Base-by-base conservation (phyloP, 345 rosid genomes). In the Salix caprea region DNA sequence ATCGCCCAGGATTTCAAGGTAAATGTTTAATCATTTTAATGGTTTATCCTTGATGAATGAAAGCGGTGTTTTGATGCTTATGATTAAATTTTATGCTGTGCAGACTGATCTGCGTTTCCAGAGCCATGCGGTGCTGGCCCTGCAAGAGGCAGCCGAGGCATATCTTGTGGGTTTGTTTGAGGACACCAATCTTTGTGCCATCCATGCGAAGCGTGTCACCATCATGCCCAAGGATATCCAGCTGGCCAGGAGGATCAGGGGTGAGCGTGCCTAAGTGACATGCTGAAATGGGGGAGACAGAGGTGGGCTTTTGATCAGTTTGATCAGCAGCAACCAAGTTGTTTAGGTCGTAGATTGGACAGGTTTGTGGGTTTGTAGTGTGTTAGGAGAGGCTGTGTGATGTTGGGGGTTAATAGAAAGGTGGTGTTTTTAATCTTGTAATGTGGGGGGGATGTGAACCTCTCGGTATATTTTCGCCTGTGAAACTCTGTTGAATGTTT, bases 71-170 rank as follows among this genome's bases (percentile, higher is more conserved):
- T 5, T 2, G 32, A n/a, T 52, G 46, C 14, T 1, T 0, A 11
- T 48, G 44, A 2, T 16, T n/a, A 16, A 1, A 2, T 1, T 39
- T 30, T n/a, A 4, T 69, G 23, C 9, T 9, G 19, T 40, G 73
- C 78, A 76, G 78, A 76, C 78, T 13, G 78, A 76, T 56, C 67
- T 76, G n/a, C 78, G 78, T 58, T 76, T 76, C 73, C 78, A 76
- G 73, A 76, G 78, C 56, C 78, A 76, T 42, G 78, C 78, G 0
- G 78, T 76, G 12, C 40, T 76, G 36, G 78, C 78, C 3, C 60
- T 76, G 36, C 78, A 76, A 67, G 78, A 76, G 73, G 78, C 78
- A 10, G 78, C 78, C 1, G 78, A 76, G 71, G 78, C 78, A 10
- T 76, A 76, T 68, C 65, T 76, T 1, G 78, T 76, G 6, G 78